These are phyloP conservation scores for Nicotiana tomentosiformis DNA, from an alignment of 257 asterid species.

Conservation along the genomic window DNA sequence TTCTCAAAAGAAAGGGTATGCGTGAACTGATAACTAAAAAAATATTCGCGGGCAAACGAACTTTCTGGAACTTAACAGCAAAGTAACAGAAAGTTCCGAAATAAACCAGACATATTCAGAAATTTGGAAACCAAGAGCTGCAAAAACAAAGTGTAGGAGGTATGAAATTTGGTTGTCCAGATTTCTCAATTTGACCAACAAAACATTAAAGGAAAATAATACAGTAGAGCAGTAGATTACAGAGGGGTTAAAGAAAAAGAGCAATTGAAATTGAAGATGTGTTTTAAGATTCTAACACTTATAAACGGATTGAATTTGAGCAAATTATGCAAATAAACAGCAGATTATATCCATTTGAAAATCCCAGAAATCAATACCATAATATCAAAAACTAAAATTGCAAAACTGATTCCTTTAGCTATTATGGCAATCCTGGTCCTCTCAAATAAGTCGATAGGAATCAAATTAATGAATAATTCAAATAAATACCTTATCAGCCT, in stretches of 20 bases:
- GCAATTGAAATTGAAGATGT: background rate
- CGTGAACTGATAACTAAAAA: background rate
- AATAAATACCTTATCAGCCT: constrained; percentile 37
- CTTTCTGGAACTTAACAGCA: constrained; percentile 18
- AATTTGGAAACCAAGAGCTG: background rate
- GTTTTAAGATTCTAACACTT: background rate
- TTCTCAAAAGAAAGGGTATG: constrained; percentile 12
- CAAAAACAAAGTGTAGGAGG: background rate
- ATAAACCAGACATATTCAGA: background rate
- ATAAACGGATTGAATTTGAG: background rate
- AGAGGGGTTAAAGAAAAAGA: background rate
- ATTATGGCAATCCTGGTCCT: too few species aligned
- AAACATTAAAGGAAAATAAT: background rate
- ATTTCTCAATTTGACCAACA: background rate
- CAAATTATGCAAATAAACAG: background rate
- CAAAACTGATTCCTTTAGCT: background rate
- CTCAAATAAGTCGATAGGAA: background rate
- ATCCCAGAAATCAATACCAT: background rate
- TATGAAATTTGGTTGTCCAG: background rate
- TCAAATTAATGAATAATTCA: background rate
- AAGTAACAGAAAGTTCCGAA: background rate
- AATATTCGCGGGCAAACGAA: constrained; percentile 2
- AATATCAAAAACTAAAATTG: background rate
- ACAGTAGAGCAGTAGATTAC: background rate
- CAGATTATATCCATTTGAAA: background rate